A percentile compares a stretch with the other conserved stretches of the same genome.
These are phyloP conservation scores for Neofusicoccum kwambonambiense DNA, from an alignment of 2,329 filamentous ascomycete species.

Conservation along the genomic window DNA sequence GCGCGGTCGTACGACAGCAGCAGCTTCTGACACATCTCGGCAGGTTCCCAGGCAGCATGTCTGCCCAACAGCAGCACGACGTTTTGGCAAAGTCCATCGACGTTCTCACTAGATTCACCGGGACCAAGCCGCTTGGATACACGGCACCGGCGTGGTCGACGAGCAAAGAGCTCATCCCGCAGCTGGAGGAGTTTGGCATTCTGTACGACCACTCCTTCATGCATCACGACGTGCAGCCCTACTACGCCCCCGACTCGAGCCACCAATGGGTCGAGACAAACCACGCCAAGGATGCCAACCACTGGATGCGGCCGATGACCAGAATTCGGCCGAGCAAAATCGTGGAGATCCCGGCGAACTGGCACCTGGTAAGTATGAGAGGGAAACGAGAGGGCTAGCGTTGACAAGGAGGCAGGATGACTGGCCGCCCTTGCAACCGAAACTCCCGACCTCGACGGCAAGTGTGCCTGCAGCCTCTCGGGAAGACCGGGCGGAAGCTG, in stretches of 20 bases:
- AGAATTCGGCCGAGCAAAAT: constrained; percentile 32
- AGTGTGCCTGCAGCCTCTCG: not conserved
- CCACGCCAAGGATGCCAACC: constrained; percentile 29
- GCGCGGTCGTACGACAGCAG: constrained; percentile 20
- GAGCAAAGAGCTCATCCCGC: constrained; percentile 36
- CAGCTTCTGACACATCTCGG: not conserved
- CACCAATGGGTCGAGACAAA: constrained; percentile 33
- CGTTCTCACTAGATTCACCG: constrained; percentile 38
- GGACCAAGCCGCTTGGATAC: constrained; percentile 44
- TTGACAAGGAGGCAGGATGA: constrained; percentile 36
- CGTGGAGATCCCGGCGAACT: constrained; percentile 49
- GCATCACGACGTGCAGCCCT: constrained; percentile 49
- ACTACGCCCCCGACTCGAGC: constrained; percentile 32
- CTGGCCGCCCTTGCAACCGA: constrained; percentile 45
- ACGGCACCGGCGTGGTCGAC: constrained; percentile 47
- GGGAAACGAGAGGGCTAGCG: no score
- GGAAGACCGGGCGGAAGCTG: not conserved
- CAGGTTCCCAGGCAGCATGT: not conserved
- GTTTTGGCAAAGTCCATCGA: constrained; percentile 41
- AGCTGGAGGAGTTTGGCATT: constrained; percentile 44
- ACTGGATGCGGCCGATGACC: constrained; percentile 42
- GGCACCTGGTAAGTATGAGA: constrained; percentile 31
- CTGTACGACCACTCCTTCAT: constrained; percentile 51
- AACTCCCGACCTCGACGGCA: constrained; percentile 20
- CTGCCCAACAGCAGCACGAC: constrained; percentile 34